A percentile compares a stretch with the other conserved stretches of the same genome.
Evolutionary conservation across 257 asterid genomes (phyloP).

Genomic region (Handroanthus guayacan): DNA sequence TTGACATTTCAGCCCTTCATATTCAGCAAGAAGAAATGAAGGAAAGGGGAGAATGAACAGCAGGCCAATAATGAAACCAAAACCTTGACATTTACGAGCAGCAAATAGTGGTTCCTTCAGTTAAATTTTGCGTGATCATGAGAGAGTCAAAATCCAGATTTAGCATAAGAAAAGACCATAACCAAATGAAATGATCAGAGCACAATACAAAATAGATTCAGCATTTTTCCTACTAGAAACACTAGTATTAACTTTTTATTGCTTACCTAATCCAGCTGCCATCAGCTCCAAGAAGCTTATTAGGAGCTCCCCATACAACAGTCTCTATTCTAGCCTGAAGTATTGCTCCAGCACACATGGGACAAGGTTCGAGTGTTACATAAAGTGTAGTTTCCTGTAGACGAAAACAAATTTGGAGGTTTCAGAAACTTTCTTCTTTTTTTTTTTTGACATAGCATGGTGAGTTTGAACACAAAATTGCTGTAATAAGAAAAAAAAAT

Average conservation of each 20-base stretch:
- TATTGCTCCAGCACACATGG: slow-evolving; percentile 99
- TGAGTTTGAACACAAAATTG: background rate
- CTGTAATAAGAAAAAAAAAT: background rate
- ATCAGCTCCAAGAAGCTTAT: slow-evolving; percentile 99
- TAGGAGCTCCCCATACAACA: slow-evolving; percentile 98
- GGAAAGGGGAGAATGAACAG: background rate
- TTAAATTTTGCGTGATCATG: background rate
- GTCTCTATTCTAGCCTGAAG: slow-evolving; percentile 94
- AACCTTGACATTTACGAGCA: slow-evolving; percentile 1
- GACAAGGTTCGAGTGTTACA: slow-evolving; percentile 97
- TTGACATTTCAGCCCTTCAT: background rate
- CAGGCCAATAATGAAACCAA: slow-evolving; percentile 17
- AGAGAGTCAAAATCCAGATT: slow-evolving; percentile 11
- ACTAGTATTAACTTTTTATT: background rate
- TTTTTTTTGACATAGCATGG: slow-evolving; percentile 14
- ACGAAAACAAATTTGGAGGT: slow-evolving; percentile 28
- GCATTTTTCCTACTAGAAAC: slow-evolving; percentile 21
- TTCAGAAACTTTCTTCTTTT: slow-evolving; percentile 26
- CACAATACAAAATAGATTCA: slow-evolving; percentile 19
- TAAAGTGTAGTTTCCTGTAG: slow-evolving; percentile 81
- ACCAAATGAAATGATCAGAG: slow-evolving; percentile 26
- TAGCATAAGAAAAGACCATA: slow-evolving; percentile 8
- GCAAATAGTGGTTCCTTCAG: slow-evolving; percentile 13
- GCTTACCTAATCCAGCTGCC: slow-evolving; percentile 99
- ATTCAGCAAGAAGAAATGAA: background rate